These are phyloP conservation scores for Xylariaceae sp. DNA, from an alignment of 2,329 filamentous ascomycete genomes.

Conservation along the genomic window DNA sequence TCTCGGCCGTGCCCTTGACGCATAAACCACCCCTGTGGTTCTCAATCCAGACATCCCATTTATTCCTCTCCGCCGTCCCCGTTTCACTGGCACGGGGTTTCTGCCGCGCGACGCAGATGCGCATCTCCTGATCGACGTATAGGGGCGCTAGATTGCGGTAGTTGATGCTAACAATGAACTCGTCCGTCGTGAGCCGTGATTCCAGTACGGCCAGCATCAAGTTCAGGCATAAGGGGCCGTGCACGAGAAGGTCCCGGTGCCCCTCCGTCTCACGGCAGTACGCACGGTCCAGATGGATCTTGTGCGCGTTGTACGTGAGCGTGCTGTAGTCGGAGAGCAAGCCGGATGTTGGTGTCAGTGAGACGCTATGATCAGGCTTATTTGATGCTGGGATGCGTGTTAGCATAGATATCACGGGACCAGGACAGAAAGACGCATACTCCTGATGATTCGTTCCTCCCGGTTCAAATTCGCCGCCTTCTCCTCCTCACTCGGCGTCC, in stretches of 20 bases:
- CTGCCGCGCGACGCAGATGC: conserved; percentile 57
- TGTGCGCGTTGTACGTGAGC: conserved; percentile 86
- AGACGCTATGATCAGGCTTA: conserved; percentile 39
- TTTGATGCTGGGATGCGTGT: conserved; percentile 1
- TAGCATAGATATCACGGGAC: background rate
- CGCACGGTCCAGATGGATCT: conserved; percentile 74
- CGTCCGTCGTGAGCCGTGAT: conserved; percentile 37
- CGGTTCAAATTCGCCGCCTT: conserved; percentile 10
- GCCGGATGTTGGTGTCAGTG: conserved; percentile 59
- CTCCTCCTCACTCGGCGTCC: conserved; percentile 24
- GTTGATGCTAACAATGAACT: conserved; percentile 51
- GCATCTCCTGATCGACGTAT: conserved; percentile 66
- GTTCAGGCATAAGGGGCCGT: conserved; percentile 76
- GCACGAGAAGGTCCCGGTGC: conserved; percentile 70
- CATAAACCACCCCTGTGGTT: conserved; percentile 56
- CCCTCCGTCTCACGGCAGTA: conserved; percentile 70
- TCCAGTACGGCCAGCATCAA: conserved; percentile 67
- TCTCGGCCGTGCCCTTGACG: conserved; percentile 50
- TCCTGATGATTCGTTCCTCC: conserved; percentile 21
- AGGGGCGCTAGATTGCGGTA: conserved; percentile 81
- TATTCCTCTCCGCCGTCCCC: conserved; percentile 13
- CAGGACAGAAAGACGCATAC: conserved; percentile 22
- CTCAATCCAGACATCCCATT: conserved; percentile 62
- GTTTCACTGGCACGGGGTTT: conserved; percentile 32
- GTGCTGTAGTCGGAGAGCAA: conserved; percentile 89